These are phyloP conservation scores for Euphorbia celastroides DNA, from an alignment of 441 rosid species.

Conservation along the genomic window DNA sequence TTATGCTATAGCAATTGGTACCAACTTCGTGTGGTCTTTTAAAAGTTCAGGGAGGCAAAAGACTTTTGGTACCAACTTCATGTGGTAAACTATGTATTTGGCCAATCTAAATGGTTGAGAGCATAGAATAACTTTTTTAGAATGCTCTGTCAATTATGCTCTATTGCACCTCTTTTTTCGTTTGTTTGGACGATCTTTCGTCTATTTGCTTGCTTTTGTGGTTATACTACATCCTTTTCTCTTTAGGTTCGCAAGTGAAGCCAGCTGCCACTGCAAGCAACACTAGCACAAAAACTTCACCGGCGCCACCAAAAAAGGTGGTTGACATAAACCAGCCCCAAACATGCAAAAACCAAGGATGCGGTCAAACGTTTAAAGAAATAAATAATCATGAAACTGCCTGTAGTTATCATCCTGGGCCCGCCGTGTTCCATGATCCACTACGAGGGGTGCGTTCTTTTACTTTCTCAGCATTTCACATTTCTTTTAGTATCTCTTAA, in stretches of 20 bases:
- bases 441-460: constrained; percentile 55
- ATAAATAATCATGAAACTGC: constrained; percentile 80
- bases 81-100: no score
- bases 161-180: neutral
- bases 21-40: no score
- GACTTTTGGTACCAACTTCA: no score
- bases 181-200: neutral
- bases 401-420: constrained; percentile 91
- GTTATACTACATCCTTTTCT: constrained; percentile 12
- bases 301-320: constrained; percentile 39
- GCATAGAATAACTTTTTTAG: neutral
- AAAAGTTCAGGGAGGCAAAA: no score
- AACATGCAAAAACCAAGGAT: constrained; percentile 77
- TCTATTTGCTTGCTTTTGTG: constrained; percentile 15
- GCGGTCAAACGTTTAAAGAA: constrained; percentile 77
- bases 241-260: constrained; percentile 60
- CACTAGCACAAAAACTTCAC: constrained; percentile 20
- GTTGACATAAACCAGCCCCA: constrained; percentile 70
- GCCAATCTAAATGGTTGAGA: no score
- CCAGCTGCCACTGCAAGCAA: constrained; percentile 33
- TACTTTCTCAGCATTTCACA: neutral
- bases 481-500: neutral
- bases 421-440: constrained; percentile 87
- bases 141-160: neutral
- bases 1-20: neutral